Base-by-base conservation (phyloP, 1,139 yeast genomes). In the Sugiyamaella japonica region DNA sequence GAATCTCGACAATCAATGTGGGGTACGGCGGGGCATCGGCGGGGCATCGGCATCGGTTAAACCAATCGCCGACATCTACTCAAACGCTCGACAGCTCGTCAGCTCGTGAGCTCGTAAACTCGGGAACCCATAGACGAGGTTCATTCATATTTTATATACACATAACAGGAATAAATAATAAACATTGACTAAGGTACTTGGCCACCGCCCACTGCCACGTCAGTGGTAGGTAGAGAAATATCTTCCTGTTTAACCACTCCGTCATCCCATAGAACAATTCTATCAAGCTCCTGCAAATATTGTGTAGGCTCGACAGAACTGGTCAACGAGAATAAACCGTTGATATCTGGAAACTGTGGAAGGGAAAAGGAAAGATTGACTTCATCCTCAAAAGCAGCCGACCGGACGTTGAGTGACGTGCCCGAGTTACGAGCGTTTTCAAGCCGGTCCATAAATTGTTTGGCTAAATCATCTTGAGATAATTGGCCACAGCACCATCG, bases 401-500 rank as follows among this genome's bases (percentile, higher is more conserved):
- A 39, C 10, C 42, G 40, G 15, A 49, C 46, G 36, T 41, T 41
- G n/a, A 42, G n/a, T 3, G 37, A 20, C 9, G 41, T 42, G 29
- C 28, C 13, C 10, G 50, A 38, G 28, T 47, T 17, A 2, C 50
- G 43, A 7, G 50, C 50, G 28, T 17, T 36, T 28, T 49, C 52
- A 4, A 41, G 48, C 8, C 47, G 47, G 10, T 41, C 43, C 47
- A 32, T 41, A 15, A 49, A 49, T 25, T 49, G 52, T n/a, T 49
- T 40, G 15, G 52, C 52, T 17, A 40, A 34, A 32, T 47, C 25
- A 23, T 38, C 43, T n/a, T 47, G 37, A 9, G 50, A 47, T 5
- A 29, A 10, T 20, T 38, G 44, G n/a, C 29, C 50, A 6, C 29
- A 7, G 8, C 44, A 39, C 66, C 66, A 63, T 29, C 66, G 43